Evolutionary conservation across 495 filamentous ascomycete species (phyloP).

Genomic region (Aspergillus nidulans): DNA sequence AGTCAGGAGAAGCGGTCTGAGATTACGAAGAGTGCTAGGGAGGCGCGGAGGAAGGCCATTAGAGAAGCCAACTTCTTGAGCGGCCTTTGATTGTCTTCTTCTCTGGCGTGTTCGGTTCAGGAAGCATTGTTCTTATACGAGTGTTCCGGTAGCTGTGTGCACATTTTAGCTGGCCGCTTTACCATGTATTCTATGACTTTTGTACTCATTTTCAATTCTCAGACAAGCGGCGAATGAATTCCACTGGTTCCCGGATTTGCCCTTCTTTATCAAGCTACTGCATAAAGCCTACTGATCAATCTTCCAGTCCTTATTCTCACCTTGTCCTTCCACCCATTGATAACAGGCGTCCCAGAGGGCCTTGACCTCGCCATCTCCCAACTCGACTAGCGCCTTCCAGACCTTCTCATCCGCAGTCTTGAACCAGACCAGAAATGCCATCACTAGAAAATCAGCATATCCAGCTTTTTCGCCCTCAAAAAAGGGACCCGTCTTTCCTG

Average conservation of each 20-base stretch:
- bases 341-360: conserved; percentile 16
- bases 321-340: conserved; percentile 20
- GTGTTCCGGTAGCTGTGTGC: conserved; percentile 13
- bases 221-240: conserved; percentile 12
- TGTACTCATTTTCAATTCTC: conserved; percentile 14
- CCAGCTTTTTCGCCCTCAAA: conserved; percentile 18
- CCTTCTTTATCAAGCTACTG: not conserved
- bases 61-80: conserved; percentile 93
- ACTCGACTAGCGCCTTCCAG: conserved; percentile 8
- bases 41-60: conserved; percentile 70
- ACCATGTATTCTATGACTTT: conserved; percentile 20
- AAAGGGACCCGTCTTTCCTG: conserved; percentile 20
- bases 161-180: conserved; percentile 14
- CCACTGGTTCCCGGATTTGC: not conserved
- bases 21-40: conserved; percentile 58
- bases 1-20: conserved; percentile 37
- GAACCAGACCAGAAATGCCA: conserved; percentile 15
- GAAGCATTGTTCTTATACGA: conserved; percentile 5
- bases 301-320: conserved; percentile 19
- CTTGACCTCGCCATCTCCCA: conserved; percentile 16
- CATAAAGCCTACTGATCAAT: conserved; percentile 8
- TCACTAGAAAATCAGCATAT: conserved; percentile 21
- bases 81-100: conserved; percentile 51
- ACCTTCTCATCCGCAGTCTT: conserved; percentile 13
- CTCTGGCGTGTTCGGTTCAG: conserved; percentile 5